Percentiles rank a stretch among this genome's conserved stretches.
These are phyloP conservation scores for Fusarium sp. DNA, from an alignment of 2,329 filamentous ascomycete species.

Conservation along the genomic window DNA sequence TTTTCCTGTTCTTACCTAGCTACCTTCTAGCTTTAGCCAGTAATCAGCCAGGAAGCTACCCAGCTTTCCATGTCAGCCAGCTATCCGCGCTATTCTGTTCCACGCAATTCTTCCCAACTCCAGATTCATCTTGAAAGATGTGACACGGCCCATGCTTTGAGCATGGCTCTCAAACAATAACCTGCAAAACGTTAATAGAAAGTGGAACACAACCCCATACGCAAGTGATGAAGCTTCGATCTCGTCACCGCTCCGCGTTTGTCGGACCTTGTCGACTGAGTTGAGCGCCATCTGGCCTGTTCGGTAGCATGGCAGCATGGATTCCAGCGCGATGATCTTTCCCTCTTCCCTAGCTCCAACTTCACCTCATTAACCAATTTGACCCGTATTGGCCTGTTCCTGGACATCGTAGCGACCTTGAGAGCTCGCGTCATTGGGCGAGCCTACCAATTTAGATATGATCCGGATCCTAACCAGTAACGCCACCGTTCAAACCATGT, in stretches of 20 bases:
- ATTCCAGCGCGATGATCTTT: constrained; percentile 21
- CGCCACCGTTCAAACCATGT: constrained; percentile 41
- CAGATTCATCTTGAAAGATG: constrained; percentile 22
- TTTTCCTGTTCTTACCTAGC: constrained; percentile 33
- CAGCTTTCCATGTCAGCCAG: constrained; percentile 33
- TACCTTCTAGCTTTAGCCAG: constrained; percentile 37
- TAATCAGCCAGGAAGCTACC: constrained; percentile 23
- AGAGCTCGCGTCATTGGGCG: constrained; percentile 25
- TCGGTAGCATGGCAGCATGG: constrained; percentile 14
- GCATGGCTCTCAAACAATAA: constrained; percentile 19
- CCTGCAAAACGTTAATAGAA: constrained; percentile 25
- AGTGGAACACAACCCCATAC: constrained; percentile 28
- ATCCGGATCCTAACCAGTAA: constrained; percentile 27
- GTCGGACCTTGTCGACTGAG: constrained; percentile 35
- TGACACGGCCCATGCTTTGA: constrained; percentile 37
- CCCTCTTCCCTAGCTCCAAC: constrained; percentile 6
- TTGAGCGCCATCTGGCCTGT: constrained; percentile 25
- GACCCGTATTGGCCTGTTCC: constrained; percentile 29
- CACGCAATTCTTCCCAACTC: constrained; percentile 36
- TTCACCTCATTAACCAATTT: constrained; percentile 12
- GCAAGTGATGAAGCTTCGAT: constrained; percentile 33
- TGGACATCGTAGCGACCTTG: constrained; percentile 15
- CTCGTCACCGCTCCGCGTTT: constrained; percentile 34
- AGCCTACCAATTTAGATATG: constrained; percentile 29
- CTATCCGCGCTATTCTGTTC: constrained; percentile 29